A percentile compares a stretch with the other conserved stretches of the same genome.
Evolutionary conservation across 495 filamentous ascomycete species (phyloP).

Genomic region (Pseudevernia furfuracea): DNA sequence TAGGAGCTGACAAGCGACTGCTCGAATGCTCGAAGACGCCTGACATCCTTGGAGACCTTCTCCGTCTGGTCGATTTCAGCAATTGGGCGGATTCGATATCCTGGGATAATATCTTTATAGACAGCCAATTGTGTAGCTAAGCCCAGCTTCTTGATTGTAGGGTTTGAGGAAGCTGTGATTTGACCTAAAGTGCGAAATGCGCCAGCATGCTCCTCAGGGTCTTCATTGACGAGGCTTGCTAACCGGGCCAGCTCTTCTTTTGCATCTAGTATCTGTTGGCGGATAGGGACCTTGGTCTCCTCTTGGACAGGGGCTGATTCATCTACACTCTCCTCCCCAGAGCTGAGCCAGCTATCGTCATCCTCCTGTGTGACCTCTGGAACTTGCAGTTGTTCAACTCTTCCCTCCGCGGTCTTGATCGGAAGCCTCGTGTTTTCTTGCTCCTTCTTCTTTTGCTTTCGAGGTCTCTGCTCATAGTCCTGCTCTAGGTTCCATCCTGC

Average conservation of each 20-base stretch:
- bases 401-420: constrained; percentile 71
- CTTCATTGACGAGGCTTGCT: constrained; percentile 75
- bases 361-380: constrained; percentile 39
- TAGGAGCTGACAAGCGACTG: constrained; percentile 75
- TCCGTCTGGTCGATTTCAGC: constrained; percentile 60
- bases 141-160: constrained; percentile 72
- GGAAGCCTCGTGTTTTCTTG: constrained; percentile 69
- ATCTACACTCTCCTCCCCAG: constrained; percentile 39
- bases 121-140: constrained; percentile 78
- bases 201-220: constrained; percentile 81
- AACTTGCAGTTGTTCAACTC: constrained; percentile 52
- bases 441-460: constrained; percentile 65
- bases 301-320: constrained; percentile 37
- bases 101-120: constrained; percentile 94
- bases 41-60: constrained; percentile 88
- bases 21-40: constrained; percentile 70
- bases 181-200: constrained; percentile 69
- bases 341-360: constrained; percentile 46
- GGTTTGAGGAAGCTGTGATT: constrained; percentile 58
- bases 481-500: constrained; percentile 82
- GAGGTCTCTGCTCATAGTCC: constrained; percentile 72
- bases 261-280: constrained; percentile 71
- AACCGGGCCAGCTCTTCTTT: constrained; percentile 89
- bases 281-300: constrained; percentile 57
- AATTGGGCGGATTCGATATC: constrained; percentile 83